phyloP scores from a whole-genome alignment of 2,329 filamentous ascomycete species.

The Colletotrichum endophyticum region DNA sequence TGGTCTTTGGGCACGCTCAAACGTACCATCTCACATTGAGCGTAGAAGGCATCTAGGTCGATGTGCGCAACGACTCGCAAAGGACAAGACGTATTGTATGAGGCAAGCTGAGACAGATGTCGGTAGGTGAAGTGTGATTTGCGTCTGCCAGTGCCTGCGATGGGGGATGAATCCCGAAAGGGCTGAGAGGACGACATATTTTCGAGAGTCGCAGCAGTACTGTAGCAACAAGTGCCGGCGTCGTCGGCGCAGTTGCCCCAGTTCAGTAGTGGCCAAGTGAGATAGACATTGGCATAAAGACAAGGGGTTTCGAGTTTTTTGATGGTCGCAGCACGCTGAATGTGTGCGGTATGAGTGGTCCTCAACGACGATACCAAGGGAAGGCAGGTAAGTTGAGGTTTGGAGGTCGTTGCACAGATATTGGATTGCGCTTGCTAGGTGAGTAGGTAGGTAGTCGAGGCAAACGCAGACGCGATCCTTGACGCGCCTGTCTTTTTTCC shows the following conservation, averaged over 20 bases:
- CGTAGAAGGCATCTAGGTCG: constrained; percentile 97
- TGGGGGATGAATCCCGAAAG: constrained; percentile 18
- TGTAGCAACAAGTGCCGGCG: not conserved
- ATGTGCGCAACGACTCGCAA: constrained; percentile 89
- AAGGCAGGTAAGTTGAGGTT: not conserved
- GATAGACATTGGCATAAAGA: not conserved
- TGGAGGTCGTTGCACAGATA: not conserved
- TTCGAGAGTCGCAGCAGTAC: not conserved
- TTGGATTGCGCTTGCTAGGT: not conserved
- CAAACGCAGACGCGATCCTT: not conserved
- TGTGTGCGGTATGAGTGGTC: not conserved
- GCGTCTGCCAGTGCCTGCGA: not conserved
- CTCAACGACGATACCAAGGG: not conserved
- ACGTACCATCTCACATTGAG: constrained; percentile 93
- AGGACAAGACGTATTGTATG: constrained; percentile 74
- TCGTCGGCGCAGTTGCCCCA: not conserved
- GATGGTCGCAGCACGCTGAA: not conserved
- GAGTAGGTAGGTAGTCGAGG: not conserved
- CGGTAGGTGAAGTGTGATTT: constrained; percentile 83
- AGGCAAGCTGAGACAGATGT: constrained; percentile 77
- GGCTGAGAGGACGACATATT: constrained; percentile 20
- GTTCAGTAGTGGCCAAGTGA: not conserved
- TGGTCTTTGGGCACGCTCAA: constrained; percentile 75
- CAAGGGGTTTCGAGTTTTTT: not conserved
- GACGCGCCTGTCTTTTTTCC: not conserved